phyloP scores from a whole-genome alignment of 2,329 filamentous ascomycete genomes.

The Aspergillus aculeatinus region DNA sequence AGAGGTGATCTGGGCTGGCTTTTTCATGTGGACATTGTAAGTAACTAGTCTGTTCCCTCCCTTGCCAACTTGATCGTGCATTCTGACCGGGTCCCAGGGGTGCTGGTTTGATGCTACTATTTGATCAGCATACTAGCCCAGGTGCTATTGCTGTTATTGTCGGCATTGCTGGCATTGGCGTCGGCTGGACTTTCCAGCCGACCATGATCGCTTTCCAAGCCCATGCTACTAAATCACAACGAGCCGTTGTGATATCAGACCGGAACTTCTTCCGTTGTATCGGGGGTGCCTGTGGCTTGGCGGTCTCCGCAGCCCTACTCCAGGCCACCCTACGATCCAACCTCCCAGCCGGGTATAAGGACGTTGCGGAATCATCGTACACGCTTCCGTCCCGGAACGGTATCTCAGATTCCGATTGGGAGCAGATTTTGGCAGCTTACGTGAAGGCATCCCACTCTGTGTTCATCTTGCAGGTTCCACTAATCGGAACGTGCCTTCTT shows the following conservation, averaged over 20 bases:
- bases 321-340: conserved; percentile 38
- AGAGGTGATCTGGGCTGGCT: conserved; percentile 56
- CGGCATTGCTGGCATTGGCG: conserved; percentile 52
- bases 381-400: conserved; percentile 30
- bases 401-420: conserved; percentile 36
- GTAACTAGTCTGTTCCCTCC: conserved; percentile 4
- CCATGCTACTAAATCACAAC: conserved; percentile 56
- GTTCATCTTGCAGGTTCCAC: conserved; percentile 57
- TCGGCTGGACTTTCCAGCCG: conserved; percentile 55
- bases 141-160: conserved; percentile 54
- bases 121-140: conserved; percentile 45
- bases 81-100: conserved; percentile 33
- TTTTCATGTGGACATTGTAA: conserved; percentile 49
- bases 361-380: conserved; percentile 44
- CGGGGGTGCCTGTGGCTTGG: conserved; percentile 59
- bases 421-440: conserved; percentile 52
- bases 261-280: conserved; percentile 63
- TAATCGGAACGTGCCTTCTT: conserved; percentile 53
- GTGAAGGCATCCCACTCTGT: conserved; percentile 55
- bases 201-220: conserved; percentile 59
- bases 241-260: conserved; percentile 62
- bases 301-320: conserved; percentile 56
- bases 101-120: conserved; percentile 54
- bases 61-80: not conserved
- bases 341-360: conserved; percentile 40